Conservation (phyloP, 768 basidiomycete species). For the Chalciporus sphaerocephalus region DNA sequence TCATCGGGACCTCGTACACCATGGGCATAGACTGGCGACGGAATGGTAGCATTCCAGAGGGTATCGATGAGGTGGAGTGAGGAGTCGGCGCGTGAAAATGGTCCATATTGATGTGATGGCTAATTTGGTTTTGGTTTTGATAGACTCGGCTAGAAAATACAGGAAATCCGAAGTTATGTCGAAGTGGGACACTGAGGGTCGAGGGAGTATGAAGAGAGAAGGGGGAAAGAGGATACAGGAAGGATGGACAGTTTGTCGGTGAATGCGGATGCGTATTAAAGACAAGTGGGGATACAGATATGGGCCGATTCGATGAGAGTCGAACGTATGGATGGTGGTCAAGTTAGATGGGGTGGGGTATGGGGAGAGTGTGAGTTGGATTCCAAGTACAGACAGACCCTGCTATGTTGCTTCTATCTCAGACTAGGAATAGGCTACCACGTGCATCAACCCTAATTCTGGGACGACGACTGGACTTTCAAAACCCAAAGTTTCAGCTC, state of each 20-base stretch:
- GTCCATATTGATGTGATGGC: slow-evolving; percentile 21
- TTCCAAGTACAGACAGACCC: slow-evolving; percentile 5
- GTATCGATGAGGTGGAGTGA: slow-evolving; percentile 9
- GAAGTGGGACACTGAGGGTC: neutral
- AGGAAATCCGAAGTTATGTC: neutral
- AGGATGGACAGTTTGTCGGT: neutral
- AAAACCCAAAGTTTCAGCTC: no score
- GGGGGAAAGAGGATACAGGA: neutral
- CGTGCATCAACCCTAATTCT: no score
- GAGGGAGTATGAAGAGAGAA: neutral
- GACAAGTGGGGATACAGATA: slow-evolving; percentile 7
- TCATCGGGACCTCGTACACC: slow-evolving; percentile 57
- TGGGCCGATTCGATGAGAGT: slow-evolving; percentile 10
- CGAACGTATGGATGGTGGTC: neutral
- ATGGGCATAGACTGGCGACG: slow-evolving; percentile 41
- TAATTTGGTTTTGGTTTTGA: neutral
- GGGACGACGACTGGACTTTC: no score
- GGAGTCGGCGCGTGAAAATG: slow-evolving; percentile 21
- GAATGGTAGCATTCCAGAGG: slow-evolving; percentile 17
- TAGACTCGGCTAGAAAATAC: neutral
- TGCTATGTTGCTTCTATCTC: slow-evolving; percentile 1
- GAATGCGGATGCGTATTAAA: neutral
- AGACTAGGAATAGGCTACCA: slow-evolving; percentile 10
- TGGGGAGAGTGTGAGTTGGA: neutral
- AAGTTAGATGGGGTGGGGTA: neutral